A percentile compares a stretch with the other conserved stretches of the same genome.
Conservation (phyloP, 2,329 filamentous ascomycete species). For the Helminthosporium solani region DNA sequence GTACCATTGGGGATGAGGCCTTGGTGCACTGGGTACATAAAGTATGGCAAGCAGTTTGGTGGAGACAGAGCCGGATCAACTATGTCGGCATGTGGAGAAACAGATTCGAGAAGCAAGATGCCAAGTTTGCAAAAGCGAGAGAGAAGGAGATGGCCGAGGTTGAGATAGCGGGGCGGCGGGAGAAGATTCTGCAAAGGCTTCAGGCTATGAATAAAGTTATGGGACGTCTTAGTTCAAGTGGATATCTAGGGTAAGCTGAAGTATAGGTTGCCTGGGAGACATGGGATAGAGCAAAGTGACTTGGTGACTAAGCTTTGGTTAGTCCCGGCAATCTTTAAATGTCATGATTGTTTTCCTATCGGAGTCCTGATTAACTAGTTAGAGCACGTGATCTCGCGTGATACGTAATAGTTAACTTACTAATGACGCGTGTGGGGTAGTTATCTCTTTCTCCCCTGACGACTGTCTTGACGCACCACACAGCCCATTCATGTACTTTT, state of each 20-base stretch:
- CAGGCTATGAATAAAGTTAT: slow-evolving; percentile 3
- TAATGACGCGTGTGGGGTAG: neutral
- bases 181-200: slow-evolving; percentile 9
- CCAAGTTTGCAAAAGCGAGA: slow-evolving; percentile 2
- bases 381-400: slow-evolving; percentile 1
- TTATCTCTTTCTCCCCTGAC: neutral
- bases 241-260: no score
- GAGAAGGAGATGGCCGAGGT: neutral
- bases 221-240: no score
- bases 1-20: slow-evolving; percentile 13
- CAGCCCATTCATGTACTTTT: neutral
- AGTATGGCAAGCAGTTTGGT: slow-evolving; percentile 30
- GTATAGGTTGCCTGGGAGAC: no score
- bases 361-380: no score
- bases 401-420: neutral
- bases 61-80: slow-evolving; percentile 22
- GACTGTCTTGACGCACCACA: neutral
- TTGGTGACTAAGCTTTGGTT: no score
- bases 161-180: neutral
- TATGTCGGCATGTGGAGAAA: slow-evolving; percentile 26
- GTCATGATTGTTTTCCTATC: no score
- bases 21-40: slow-evolving; percentile 19
- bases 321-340: no score
- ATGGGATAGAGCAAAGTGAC: no score
- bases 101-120: slow-evolving; percentile 23